Evolutionary conservation across 1,139 yeast genomes (phyloP), one percentile per base, ranked within the genome.

Genomic region (Suhomyces wounanorum): DNA sequence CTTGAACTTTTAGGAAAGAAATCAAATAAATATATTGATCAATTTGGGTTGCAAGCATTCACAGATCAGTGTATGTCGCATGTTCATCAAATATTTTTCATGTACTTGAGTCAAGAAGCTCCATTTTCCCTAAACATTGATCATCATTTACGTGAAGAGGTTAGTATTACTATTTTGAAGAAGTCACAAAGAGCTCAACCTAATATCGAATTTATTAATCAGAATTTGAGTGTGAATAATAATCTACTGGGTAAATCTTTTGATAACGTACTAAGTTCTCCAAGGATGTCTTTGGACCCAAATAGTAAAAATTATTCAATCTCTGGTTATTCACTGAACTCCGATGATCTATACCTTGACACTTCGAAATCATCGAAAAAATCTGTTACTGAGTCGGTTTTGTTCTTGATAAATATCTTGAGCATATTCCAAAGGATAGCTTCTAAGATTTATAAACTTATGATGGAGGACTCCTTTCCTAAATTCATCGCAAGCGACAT

Each of bases 391-490:
- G 60, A 55, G 10, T 13, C 16, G 5, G 30, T 40, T 1, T 25
- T 16, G 10, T 40, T 40, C n/a, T 17, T 40, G 8, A 40, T 40
- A 14, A 40, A 40, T 25, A 28, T 40, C 7, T 28, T 40, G 18
- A 28, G 14, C 8, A 14, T 26, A 9, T 76, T 78, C 52, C 74
- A 71, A 14, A 67, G 67, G 21, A 79, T 84, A 16, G 70, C 72
- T 10, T 50, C 57, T n/a, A 78, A 79, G 45, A 77, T 87, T 44
- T 79, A 78, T 58, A 70, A 73, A 41, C 68, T 89, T 65, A 84
- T 89, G 88, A 87, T 85, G 58, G 76, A 68, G 37, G 96, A 89
- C 66, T 87, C 95, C 11, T 73, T 86, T 45, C 89, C 89, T 1
- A 87, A 87, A 64, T 89, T 89, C 58, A 57, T 86, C 37, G 69